Evolutionary conservation across 1,284 basidiomycete species (phyloP).

Genomic region (Megacollybia platyphylla): DNA sequence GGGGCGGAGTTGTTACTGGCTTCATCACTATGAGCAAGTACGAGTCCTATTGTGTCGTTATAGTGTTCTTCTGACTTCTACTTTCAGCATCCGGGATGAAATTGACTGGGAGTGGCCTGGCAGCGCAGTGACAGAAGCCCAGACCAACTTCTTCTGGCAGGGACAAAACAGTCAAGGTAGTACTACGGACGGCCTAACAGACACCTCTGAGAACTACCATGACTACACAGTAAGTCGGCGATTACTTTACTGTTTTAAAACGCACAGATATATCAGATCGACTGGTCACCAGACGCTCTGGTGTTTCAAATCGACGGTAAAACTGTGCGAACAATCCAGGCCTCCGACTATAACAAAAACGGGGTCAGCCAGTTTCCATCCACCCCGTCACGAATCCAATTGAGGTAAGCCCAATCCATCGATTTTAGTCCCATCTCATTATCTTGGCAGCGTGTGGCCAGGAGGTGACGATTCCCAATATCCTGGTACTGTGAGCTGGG

Average conservation of each 20-base stretch:
- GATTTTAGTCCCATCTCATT: neutral
- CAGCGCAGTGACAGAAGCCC: conserved; percentile 42
- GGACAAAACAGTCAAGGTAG: conserved; percentile 42
- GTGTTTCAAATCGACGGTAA: conserved; percentile 62
- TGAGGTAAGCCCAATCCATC: conserved; percentile 14
- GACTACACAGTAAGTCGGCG: conserved; percentile 50
- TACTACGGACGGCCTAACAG: conserved; percentile 31
- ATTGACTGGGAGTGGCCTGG: conserved; percentile 82
- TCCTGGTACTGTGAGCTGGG: conserved; percentile 64
- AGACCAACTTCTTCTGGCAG: conserved; percentile 75
- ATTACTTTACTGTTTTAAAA: too few species aligned
- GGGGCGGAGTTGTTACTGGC: conserved; percentile 69
- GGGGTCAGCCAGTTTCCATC: conserved; percentile 53
- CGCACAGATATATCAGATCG: conserved; percentile 30
- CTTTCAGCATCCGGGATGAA: conserved; percentile 54
- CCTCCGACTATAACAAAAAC: conserved; percentile 32
- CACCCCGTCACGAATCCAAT: conserved; percentile 68
- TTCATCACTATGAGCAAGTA: conserved; percentile 74
- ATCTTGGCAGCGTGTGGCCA: conserved; percentile 43
- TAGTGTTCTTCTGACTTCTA: neutral
- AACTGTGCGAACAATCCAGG: conserved; percentile 53
- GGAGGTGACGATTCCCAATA: conserved; percentile 51
- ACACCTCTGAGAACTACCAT: conserved; percentile 63
- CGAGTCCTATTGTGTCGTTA: neutral
- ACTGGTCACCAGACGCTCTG: conserved; percentile 64